Evolutionary conservation across 768 basidiomycete species (phyloP).

Genomic region (Phaeotremella skinneri): DNA sequence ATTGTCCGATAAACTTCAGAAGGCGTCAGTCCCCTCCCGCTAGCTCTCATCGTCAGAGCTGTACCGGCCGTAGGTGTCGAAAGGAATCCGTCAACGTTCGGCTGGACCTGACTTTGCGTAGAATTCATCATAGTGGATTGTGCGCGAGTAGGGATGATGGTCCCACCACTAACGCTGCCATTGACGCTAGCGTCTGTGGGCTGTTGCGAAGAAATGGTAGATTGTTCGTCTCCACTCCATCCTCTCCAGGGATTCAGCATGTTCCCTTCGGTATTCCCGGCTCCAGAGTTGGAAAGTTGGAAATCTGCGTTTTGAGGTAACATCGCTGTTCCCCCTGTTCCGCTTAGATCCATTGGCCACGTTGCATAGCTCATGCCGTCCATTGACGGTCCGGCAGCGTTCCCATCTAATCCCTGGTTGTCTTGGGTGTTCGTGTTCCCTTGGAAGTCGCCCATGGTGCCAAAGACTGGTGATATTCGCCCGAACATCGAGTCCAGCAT

Average conservation of each 20-base stretch:
- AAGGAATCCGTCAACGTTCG: neutral
- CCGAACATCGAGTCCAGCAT: slow-evolving; percentile 89
- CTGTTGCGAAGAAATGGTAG: too few relatives aligned
- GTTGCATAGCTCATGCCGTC: neutral
- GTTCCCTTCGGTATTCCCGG: neutral
- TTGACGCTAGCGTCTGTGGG: neutral
- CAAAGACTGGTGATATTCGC: slow-evolving; percentile 47
- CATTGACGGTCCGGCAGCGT: too few relatives aligned
- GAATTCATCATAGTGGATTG: too few relatives aligned
- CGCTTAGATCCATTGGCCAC: neutral
- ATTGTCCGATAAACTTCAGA: slow-evolving; percentile 64
- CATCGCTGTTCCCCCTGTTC: neutral
- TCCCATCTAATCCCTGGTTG: too few relatives aligned
- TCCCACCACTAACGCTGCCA: neutral
- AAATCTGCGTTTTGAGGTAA: neutral
- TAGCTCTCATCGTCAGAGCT: neutral
- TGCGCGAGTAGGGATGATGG: neutral
- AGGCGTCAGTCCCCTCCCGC: slow-evolving; percentile 24
- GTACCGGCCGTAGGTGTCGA: neutral
- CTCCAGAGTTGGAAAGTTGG: neutral
- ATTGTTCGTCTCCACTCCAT: neutral
- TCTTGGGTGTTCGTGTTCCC: neutral
- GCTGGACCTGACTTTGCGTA: neutral
- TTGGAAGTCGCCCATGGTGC: neutral
- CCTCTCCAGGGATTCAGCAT: neutral